Evolutionary conservation across 345 rosid species (phyloP), one percentile per base, ranked within the genome.

Genomic region (Erucastrum elatum): DNA sequence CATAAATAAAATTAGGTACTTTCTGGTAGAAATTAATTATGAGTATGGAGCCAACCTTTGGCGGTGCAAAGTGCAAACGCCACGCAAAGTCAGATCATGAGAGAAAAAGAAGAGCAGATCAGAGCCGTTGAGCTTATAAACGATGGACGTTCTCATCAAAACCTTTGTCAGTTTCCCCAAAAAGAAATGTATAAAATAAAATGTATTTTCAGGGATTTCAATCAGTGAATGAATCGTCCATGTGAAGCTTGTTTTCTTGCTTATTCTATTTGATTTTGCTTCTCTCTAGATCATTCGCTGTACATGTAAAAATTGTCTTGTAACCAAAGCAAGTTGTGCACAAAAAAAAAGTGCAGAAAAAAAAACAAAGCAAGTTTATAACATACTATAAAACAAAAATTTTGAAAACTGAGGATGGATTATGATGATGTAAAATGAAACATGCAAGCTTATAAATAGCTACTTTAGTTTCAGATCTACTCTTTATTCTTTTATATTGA

Each of bases 181-280:
- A 49, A 72, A 71, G 76, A 60, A 31, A 34, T 66, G 1, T 4
- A 8, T 30, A 39, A 34, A 60, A 5, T 15, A 2, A 68, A 15
- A 25, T 8, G 3, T 44, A 1, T 55, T 76, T 39, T 4, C 6
- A 17, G 44, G 30, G 26, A n/a, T 65, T 58, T 64, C 51, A 64
- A 64, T 59, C 25, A 72, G 55, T 72, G 13, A 72, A n/a, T 72
- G 73, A 72, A 66, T 56, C 82, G 73, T 72, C 74, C 82, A 79
- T 79, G 77, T 79, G 78, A 79, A 79, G 82, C 53, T 73, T 73
- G 68, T 72, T 72, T 44, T 46, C 21, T 78, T 71, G 75, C 58
- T 71, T 69, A 63, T 53, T 64, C 39, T 49, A 34, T 25, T 34
- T 60, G 7, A 31, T 26, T 71, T 72, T 56, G 10, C 39, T 66